Base-by-base conservation (phyloP, 2,329 filamentous ascomycete species). In the Colletotrichum somersetense region DNA sequence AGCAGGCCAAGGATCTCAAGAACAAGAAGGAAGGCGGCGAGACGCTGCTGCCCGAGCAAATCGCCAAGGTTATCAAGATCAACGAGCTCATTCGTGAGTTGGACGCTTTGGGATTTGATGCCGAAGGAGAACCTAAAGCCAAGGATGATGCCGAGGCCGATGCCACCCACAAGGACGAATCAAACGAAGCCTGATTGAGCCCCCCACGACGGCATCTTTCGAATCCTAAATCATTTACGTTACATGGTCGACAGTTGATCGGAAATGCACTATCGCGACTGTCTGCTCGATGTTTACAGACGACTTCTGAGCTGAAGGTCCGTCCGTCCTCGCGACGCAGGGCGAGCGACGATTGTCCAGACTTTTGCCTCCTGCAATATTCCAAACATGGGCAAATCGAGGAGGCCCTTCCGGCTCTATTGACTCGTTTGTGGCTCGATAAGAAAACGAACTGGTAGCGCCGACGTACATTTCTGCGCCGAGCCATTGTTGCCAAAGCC, bases 51-150 rank as follows among this genome's bases (percentile, higher is more conserved):
- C 96, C 95, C 0, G 96, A 99, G 84, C 96, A 99, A 84, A 92
- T 98, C 75, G 95, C 96, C 77, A 99, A 99, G 85, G 94, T 99
- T 67, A 97, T 97, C 81, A 97, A 96, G 83, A 97, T 99, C 80
- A 94, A 94, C 74, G 96, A 99, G 84, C 88, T 99, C 62, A 91
- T 98, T 70, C 89, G 95, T 16, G 95, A 98, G 80, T 84, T 99
- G 67, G 93, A 97, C 77, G 88, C 89, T 2, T 86, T 99, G 38
- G 96, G 96, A 0, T 94, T 98, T 74, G 92, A 97, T 80, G 83
- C 89, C 1, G 92, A 97, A 12, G 94, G 92, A 3, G 92, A 95
- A 74, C 82, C 83, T 1, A 86, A 85, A 75, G 67, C 72, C 8
- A 75, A 77, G 53, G 18, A 46, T n/a, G 38, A 30, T 18, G 62